Evolutionary conservation across 2,329 filamentous ascomycete species (phyloP).

Genomic region (Aspergillus brunneoviolaceus): DNA sequence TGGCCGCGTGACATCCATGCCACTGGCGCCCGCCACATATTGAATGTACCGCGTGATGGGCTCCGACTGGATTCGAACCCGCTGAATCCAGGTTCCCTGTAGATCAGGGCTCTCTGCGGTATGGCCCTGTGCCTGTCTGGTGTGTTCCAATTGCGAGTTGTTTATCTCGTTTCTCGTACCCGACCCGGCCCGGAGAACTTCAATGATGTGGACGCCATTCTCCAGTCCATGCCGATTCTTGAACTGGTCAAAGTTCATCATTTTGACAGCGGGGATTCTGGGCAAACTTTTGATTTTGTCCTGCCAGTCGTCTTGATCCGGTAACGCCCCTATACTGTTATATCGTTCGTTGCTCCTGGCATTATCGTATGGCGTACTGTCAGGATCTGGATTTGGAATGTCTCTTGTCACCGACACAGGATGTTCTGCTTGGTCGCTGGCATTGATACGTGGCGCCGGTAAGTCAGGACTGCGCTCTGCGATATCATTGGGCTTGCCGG

Average conservation of each 20-base stretch:
- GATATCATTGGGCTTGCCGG: too few relatives aligned
- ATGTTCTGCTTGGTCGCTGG: too few relatives aligned
- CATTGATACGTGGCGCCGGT: too few relatives aligned
- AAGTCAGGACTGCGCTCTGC: too few relatives aligned
- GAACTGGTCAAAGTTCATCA: slow-evolving; percentile 1
- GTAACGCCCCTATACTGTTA: too few relatives aligned
- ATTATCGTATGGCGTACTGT: too few relatives aligned
- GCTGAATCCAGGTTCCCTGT: background rate
- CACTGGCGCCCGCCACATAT: background rate
- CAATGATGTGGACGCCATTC: background rate
- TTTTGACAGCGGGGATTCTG: background rate
- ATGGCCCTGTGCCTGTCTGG: background rate
- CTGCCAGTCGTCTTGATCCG: background rate
- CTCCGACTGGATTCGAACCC: background rate
- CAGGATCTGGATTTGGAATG: too few relatives aligned
- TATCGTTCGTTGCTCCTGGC: too few relatives aligned
- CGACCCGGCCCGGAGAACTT: background rate
- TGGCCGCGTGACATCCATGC: background rate
- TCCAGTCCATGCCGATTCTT: background rate
- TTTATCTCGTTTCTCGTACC: background rate
- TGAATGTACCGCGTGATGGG: background rate
- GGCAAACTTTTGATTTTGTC: background rate
- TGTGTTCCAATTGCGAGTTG: background rate
- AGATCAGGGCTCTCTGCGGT: background rate
- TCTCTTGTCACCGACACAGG: too few relatives aligned